Percentiles rank a stretch among this genome's conserved stretches.
Conservation (phyloP, 176 grass and related monocot genomes). For the Oryza longistaminata region DNA sequence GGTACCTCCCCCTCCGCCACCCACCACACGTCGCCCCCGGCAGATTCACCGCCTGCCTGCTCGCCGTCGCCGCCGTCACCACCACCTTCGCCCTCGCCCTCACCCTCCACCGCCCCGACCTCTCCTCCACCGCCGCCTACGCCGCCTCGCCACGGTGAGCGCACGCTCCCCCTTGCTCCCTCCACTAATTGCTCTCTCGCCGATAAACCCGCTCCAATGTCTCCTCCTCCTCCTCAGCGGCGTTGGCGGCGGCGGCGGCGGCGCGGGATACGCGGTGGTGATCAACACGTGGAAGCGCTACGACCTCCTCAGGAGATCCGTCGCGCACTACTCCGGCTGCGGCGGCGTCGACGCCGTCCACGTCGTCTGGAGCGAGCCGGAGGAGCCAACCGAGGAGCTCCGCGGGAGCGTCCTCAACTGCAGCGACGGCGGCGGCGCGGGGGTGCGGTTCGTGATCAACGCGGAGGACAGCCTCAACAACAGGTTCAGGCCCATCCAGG, state of each 20-base stretch:
- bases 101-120: constrained; percentile 4
- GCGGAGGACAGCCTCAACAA: constrained; percentile 79
- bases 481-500: constrained; percentile 73
- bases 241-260: constrained; percentile 43
- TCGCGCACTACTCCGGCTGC: constrained; percentile 72
- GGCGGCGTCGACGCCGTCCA: constrained; percentile 62
- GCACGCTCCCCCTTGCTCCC: too few relatives aligned
- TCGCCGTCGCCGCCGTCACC: constrained; percentile 37
- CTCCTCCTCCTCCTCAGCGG: not conserved
- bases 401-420: constrained; percentile 33
- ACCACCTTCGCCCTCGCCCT: constrained; percentile 23
- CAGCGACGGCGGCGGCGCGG: not conserved
- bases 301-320: constrained; percentile 59
- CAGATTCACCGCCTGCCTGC: constrained; percentile 30
- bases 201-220: not conserved
- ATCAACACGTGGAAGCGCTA: constrained; percentile 92
- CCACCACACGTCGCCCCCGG: not conserved
- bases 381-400: constrained; percentile 52
- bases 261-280: constrained; percentile 58
- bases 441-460: constrained; percentile 56
- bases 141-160: constrained; percentile 37
- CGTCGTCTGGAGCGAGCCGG: constrained; percentile 88
- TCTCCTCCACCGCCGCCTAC: not conserved
- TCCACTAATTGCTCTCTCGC: too few relatives aligned
- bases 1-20: constrained; percentile 15